A percentile compares a stretch with the other conserved stretches of the same genome.
These are phyloP conservation scores for Cronartium quercuum DNA, from an alignment of 1,284 basidiomycete species.

Conservation along the genomic window DNA sequence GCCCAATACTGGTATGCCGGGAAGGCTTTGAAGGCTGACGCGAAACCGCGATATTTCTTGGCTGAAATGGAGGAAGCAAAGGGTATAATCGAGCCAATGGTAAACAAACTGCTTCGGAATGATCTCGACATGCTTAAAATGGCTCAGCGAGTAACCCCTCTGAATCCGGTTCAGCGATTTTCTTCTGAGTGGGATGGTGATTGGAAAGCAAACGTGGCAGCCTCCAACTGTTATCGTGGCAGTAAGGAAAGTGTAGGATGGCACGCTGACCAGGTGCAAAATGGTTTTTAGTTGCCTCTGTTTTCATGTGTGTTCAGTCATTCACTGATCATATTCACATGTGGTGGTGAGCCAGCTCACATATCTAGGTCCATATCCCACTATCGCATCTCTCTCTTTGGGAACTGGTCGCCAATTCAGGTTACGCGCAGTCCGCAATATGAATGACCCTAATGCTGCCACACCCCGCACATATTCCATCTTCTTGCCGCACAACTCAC, in stretches of 20 bases:
- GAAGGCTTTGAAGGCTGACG: slow-evolving; percentile 52
- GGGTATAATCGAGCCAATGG: slow-evolving; percentile 64
- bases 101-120: slow-evolving; percentile 65
- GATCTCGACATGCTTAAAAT: slow-evolving; percentile 47
- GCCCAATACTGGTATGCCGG: slow-evolving; percentile 66
- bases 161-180: slow-evolving; percentile 52
- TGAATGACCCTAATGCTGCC: slow-evolving; percentile 48
- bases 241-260: slow-evolving; percentile 57
- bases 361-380: slow-evolving; percentile 81
- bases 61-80: slow-evolving; percentile 72
- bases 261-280: slow-evolving; percentile 17
- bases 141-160: background rate
- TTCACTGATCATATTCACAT: slow-evolving; percentile 53
- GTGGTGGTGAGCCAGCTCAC: slow-evolving; percentile 49
- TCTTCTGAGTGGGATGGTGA: slow-evolving; percentile 66
- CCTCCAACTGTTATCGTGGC: slow-evolving; percentile 81
- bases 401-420: slow-evolving; percentile 55
- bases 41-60: slow-evolving; percentile 60
- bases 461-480: slow-evolving; percentile 71
- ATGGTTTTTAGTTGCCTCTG: background rate
- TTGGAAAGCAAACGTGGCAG: slow-evolving; percentile 86
- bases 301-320: slow-evolving; percentile 68
- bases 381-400: slow-evolving; percentile 86
- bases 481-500: slow-evolving; percentile 74
- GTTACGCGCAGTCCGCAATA: slow-evolving; percentile 61